These are phyloP conservation scores for Neoboletus brunneissimus DNA, from an alignment of 768 basidiomycete genomes.

Conservation along the genomic window DNA sequence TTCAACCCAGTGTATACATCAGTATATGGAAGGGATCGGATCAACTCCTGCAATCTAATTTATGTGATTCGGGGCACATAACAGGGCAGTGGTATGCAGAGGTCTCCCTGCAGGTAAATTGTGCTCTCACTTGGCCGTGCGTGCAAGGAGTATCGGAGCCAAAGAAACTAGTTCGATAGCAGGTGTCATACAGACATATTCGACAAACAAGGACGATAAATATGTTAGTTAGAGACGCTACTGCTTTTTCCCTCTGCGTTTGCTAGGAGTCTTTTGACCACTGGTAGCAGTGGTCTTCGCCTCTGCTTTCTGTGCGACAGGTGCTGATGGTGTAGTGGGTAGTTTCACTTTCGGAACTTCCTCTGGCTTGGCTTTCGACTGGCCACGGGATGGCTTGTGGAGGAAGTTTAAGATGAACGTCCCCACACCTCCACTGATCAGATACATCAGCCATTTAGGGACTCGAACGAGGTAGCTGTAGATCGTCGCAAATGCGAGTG, in stretches of 20 bases:
- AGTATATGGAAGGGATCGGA: too few relatives aligned
- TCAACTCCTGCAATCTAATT: too few relatives aligned
- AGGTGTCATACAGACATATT: not conserved
- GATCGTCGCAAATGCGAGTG: conserved; percentile 43
- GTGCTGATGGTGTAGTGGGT: not conserved
- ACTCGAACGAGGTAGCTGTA: conserved; percentile 54
- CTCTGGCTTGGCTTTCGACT: conserved; percentile 6
- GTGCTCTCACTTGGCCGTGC: not conserved
- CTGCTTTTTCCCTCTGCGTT: conserved; percentile 31
- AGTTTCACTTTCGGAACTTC: conserved; percentile 5
- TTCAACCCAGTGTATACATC: too few relatives aligned
- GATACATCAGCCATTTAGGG: conserved; percentile 71
- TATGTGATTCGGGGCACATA: too few relatives aligned
- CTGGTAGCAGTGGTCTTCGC: conserved; percentile 15
- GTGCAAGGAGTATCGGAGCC: not conserved
- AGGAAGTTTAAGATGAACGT: conserved; percentile 66
- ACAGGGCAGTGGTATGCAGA: too few relatives aligned
- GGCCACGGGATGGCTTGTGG: conserved; percentile 38
- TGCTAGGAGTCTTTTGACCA: conserved; percentile 22
- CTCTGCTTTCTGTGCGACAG: conserved; percentile 2
- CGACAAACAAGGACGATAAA: not conserved
- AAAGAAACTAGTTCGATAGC: not conserved
- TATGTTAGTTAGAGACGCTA: not conserved
- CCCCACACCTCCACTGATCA: conserved; percentile 61
- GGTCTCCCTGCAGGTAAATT: too few relatives aligned